These are phyloP conservation scores for Vigna nakashimae DNA, from an alignment of 306 rosid species.

Conservation along the genomic window DNA sequence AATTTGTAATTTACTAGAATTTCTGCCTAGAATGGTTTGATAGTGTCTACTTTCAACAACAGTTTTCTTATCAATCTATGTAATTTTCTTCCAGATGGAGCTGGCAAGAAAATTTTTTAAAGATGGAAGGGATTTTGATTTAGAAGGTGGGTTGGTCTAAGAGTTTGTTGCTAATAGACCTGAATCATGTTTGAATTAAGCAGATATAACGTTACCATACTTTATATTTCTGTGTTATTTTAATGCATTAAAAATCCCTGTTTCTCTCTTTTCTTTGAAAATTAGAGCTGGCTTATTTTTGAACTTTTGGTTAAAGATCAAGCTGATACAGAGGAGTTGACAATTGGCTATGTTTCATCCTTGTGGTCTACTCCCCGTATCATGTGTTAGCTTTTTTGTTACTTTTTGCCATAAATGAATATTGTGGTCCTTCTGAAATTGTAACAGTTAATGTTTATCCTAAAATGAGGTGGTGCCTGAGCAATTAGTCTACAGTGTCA, in stretches of 20 bases:
- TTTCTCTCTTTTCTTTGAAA: slow-evolving; percentile 1
- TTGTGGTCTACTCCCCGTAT: slow-evolving; percentile 19
- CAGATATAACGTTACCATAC: neutral
- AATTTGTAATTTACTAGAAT: neutral
- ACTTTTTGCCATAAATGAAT: neutral
- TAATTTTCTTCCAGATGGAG: slow-evolving; percentile 71
- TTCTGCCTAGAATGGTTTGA: slow-evolving; percentile 23
- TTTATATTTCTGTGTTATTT: neutral
- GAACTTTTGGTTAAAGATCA: slow-evolving; percentile 28
- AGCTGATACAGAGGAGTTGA: slow-evolving; percentile 30
- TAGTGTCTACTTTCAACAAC: slow-evolving; percentile 32
- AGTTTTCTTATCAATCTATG: slow-evolving; percentile 28
- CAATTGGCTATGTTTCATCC: slow-evolving; percentile 19
- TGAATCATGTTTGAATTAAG: slow-evolving; percentile 27
- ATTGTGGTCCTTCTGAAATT: slow-evolving; percentile 21
- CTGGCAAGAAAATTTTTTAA: slow-evolving; percentile 78
- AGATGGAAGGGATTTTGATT: slow-evolving; percentile 83
- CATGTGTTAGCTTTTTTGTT: slow-evolving; percentile 23
- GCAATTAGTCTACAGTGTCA: neutral
- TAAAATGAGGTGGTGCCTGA: slow-evolving; percentile 19
- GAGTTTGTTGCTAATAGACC: slow-evolving; percentile 32
- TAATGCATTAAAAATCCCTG: neutral
- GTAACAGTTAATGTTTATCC: slow-evolving; percentile 25
- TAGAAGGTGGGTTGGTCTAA: slow-evolving; percentile 83
- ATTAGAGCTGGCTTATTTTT: slow-evolving; percentile 1